Evolutionary conservation across 1,139 yeast genomes (phyloP).

Genomic region (Debaryomyces psychrophilus): DNA sequence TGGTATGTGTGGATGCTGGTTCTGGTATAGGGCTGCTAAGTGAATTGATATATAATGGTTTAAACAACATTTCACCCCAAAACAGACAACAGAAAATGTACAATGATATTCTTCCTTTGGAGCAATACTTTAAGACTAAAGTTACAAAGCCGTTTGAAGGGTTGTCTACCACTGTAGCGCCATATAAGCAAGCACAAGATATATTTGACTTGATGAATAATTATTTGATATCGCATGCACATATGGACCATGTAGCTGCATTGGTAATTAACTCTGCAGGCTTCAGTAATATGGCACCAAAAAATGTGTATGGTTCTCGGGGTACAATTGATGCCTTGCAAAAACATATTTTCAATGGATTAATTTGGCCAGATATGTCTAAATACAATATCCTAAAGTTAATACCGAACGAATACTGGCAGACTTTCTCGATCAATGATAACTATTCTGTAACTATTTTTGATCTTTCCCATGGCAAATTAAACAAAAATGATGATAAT

Average conservation of each 20-base stretch:
- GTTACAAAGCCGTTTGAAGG: constrained; percentile 34
- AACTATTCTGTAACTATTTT: constrained; percentile 28
- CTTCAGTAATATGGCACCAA: constrained; percentile 33
- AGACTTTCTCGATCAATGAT: constrained; percentile 19
- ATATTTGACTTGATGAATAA: constrained; percentile 43
- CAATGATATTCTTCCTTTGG: constrained; percentile 26
- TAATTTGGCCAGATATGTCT: constrained; percentile 78
- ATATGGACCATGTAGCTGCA: constrained; percentile 77
- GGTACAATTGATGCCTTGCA: constrained; percentile 57
- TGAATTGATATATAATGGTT: constrained; percentile 47
- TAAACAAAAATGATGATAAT: constrained; percentile 19
- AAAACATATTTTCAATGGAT: constrained; percentile 67
- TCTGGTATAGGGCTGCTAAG: constrained; percentile 63
- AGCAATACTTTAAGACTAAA: constrained; percentile 25
- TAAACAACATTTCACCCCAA: constrained; percentile 11
- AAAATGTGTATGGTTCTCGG: constrained; percentile 55
- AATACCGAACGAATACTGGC: constrained; percentile 21
- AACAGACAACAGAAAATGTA: constrained; percentile 28
- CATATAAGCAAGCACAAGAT: constrained; percentile 26
- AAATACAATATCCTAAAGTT: constrained; percentile 35
- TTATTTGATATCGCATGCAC: constrained; percentile 78
- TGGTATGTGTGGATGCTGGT: constrained; percentile 79
- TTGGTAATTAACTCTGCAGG: constrained; percentile 73
- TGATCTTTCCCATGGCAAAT: constrained; percentile 44
- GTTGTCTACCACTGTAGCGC: constrained; percentile 18